These are phyloP conservation scores for Chrysoporthe deuterocubensis DNA, from an alignment of 2,329 filamentous ascomycete species.

Conservation along the genomic window DNA sequence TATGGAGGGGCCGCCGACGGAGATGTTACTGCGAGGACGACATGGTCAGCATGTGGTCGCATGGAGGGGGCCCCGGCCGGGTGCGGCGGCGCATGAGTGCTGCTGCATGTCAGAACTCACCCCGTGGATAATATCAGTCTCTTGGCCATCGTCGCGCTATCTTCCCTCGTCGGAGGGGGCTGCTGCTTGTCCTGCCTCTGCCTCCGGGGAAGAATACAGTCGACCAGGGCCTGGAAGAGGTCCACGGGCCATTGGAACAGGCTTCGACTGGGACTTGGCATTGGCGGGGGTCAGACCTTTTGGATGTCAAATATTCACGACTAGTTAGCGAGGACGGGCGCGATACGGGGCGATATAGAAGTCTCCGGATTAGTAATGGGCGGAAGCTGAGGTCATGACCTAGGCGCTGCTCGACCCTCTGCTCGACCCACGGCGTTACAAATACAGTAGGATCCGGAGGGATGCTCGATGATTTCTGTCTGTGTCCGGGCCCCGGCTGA, in stretches of 20 bases:
- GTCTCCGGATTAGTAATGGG: constrained; percentile 17
- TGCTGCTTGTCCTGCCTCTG: constrained; percentile 17
- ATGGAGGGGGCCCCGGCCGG: constrained; percentile 16
- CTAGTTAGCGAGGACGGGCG: background rate
- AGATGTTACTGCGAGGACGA: constrained; percentile 68
- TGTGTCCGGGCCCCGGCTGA: background rate
- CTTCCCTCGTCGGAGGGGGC: background rate
- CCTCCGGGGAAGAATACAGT: constrained; percentile 20
- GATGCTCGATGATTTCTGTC: background rate
- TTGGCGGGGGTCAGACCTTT: constrained; percentile 18
- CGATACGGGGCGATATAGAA: background rate
- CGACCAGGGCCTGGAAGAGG: constrained; percentile 21
- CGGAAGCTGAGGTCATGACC: background rate
- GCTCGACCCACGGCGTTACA: background rate
- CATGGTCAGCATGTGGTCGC: background rate
- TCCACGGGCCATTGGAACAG: constrained; percentile 21
- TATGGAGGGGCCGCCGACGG: constrained; percentile 81
- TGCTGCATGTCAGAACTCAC: constrained; percentile 6
- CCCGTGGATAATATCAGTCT: constrained; percentile 28
- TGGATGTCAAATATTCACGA: constrained; percentile 5
- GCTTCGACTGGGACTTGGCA: constrained; percentile 19
- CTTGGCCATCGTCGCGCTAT: constrained; percentile 25
- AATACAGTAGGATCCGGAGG: background rate
- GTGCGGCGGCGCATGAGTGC: background rate
- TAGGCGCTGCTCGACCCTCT: background rate